Evolutionary conservation across 2,329 filamentous ascomycete genomes (phyloP).

Genomic region (Xylaria digitata): DNA sequence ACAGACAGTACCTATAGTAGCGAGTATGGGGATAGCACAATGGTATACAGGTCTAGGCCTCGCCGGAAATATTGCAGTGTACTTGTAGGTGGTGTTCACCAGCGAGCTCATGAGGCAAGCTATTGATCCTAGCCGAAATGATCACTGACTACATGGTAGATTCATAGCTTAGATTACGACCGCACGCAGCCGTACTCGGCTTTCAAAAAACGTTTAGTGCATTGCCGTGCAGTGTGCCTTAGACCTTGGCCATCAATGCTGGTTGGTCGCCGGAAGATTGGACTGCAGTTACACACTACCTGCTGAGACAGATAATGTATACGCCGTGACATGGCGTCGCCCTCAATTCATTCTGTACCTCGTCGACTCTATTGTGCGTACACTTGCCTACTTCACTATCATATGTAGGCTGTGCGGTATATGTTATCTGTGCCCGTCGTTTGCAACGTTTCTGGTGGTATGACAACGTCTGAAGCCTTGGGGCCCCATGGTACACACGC

Average conservation of each 20-base stretch:
- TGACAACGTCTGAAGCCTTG: conserved; percentile 28
- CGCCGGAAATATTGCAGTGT: neutral
- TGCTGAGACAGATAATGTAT: conserved; percentile 37
- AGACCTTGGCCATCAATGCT: neutral
- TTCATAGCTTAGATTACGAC: neutral
- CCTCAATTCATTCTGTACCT: conserved; percentile 28
- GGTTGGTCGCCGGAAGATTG: conserved; percentile 12
- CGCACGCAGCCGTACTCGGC: neutral
- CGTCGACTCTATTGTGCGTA: conserved; percentile 1
- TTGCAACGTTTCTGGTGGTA: conserved; percentile 31
- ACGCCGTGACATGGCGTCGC: conserved; percentile 29
- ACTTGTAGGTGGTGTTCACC: neutral
- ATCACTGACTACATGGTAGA: conserved; percentile 5
- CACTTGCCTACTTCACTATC: conserved; percentile 11
- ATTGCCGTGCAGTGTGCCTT: neutral
- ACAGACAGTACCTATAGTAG: neutral
- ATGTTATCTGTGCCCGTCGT: conserved; percentile 25
- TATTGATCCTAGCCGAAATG: conserved; percentile 21
- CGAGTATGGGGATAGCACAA: neutral
- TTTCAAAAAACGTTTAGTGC: neutral
- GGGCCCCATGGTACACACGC: conserved; percentile 23
- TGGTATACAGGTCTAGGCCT: neutral
- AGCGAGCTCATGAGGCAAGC: conserved; percentile 14
- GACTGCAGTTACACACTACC: conserved; percentile 30
- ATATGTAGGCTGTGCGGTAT: conserved; percentile 16